Percentiles rank a stretch among this genome's conserved stretches.
These are phyloP conservation scores for Ustilago trichophora DNA, from an alignment of 1,284 basidiomycete species.

Conservation along the genomic window DNA sequence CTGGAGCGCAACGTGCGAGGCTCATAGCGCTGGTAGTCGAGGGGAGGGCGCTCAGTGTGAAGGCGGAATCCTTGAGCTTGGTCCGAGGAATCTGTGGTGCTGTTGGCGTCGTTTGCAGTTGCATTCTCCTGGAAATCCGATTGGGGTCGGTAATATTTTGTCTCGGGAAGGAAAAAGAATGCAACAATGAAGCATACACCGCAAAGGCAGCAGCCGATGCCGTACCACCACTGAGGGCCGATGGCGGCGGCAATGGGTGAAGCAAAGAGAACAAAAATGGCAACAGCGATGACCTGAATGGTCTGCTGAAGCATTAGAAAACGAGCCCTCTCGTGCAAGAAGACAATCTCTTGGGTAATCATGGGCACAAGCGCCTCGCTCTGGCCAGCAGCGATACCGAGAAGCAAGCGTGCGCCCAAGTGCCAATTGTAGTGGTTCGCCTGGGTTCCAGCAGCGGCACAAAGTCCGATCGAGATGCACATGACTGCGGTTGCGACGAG, in stretches of 20 bases:
- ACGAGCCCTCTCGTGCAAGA: slow-evolving; percentile 11
- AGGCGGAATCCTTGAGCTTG: not conserved
- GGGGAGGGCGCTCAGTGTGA: slow-evolving; percentile 10
- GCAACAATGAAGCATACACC: slow-evolving; percentile 10
- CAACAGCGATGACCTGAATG: slow-evolving; percentile 12
- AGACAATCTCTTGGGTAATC: slow-evolving; percentile 19
- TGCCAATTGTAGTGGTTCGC: slow-evolving; percentile 6
- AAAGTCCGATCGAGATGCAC: slow-evolving; percentile 11
- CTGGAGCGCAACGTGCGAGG: slow-evolving; percentile 4
- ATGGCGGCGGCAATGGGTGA: slow-evolving; percentile 12
- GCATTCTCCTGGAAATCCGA: slow-evolving; percentile 5
- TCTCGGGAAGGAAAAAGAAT: slow-evolving; percentile 17
- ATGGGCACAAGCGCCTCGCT: slow-evolving; percentile 14
- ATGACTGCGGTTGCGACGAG: slow-evolving; percentile 16
- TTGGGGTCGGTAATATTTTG: slow-evolving; percentile 14
- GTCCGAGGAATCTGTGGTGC: too few species aligned
- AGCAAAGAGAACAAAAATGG: slow-evolving; percentile 16
- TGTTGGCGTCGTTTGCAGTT: not conserved
- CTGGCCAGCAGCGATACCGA: slow-evolving; percentile 14
- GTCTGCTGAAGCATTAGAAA: slow-evolving; percentile 21
- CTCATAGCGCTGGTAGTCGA: slow-evolving; percentile 7
- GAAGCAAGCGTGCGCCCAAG: slow-evolving; percentile 7
- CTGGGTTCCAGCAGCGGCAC: slow-evolving; percentile 6
- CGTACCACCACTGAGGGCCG: slow-evolving; percentile 19
- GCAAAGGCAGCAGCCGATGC: slow-evolving; percentile 10